Base-by-base conservation (phyloP, 371 early-diverging fungal species). In the Apophysomyces ossiformis region DNA sequence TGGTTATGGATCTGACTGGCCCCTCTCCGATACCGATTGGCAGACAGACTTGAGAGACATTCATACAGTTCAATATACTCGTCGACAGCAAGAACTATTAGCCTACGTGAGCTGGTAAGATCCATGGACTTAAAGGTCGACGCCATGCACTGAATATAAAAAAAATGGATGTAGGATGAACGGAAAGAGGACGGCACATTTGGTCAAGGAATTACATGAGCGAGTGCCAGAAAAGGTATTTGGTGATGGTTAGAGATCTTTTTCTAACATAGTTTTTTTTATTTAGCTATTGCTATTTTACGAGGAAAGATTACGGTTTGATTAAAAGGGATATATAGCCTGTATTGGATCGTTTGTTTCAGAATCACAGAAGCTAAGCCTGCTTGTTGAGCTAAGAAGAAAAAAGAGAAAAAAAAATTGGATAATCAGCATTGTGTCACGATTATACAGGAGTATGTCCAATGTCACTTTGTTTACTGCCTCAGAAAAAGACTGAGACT, bases 211-310 rank as follows among this genome's bases (percentile, higher is more conserved):
- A 50, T 32, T 50, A 7, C 54, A 50, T 21, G 54, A 50, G 11
- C 54, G 54, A 26, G 21, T 50, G 8, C 54, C 54, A 50, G 54
- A 50, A 50, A 50, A 50, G 54, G 54, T 50, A 50, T 18, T 21
- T 32, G 2, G 9, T 7, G 21, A 18, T 26, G 4, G 6, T 26
- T 21, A 18, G 21, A 50, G 46, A 13, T 0, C 54, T 8, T 26
- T 50, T 50, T 21, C n/a, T 50, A 50, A 18, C 21, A 11, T 21
- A 2, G 7, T 21, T 50, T 13, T 50, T 13, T 26, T 50, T 41
- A 11, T 50, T 6, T 50, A 50, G 54, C 21, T 50, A 21, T 21
- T 50, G 21, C 11, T 50, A 11, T 50, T 50, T 26, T 50, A 50
- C 54, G 54, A 50, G 21, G 9, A 50, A 9, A n/a, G 21, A 21